Conservation (phyloP, 139 green algal genomes). For the Tetraselmis striata region DNA sequence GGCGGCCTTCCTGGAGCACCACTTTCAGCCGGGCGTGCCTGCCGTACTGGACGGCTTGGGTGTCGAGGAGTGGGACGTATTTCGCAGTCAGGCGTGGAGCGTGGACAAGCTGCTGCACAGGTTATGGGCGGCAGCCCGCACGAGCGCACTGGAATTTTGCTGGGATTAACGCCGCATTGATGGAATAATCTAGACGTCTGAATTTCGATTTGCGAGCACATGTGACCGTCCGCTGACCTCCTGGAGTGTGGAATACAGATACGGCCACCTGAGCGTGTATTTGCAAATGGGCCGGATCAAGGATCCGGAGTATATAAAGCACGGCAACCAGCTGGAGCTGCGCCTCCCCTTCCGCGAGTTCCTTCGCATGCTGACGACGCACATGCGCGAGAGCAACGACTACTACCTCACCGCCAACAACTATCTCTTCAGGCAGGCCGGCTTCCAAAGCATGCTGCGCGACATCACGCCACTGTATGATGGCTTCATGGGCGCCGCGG, state of each 20-base stretch:
- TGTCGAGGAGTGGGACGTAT: neutral
- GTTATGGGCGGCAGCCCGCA: no score
- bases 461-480: neutral
- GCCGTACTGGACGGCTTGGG: neutral
- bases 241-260: no score
- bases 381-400: neutral
- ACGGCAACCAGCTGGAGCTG: neutral
- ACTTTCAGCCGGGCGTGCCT: neutral
- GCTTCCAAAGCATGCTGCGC: neutral
- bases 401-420: neutral
- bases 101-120: neutral
- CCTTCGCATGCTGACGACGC: neutral
- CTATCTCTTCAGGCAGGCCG: neutral
- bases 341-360: neutral
- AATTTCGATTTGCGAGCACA: no score
- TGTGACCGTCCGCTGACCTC: no score
- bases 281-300: neutral
- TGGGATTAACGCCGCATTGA: no score
- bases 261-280: neutral
- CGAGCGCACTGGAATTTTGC: no score
- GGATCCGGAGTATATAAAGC: neutral
- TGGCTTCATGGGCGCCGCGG: neutral
- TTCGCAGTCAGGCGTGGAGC: neutral
- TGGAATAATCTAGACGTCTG: no score
- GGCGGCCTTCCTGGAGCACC: neutral